A percentile compares a stretch with the other conserved stretches of the same genome.
Evolutionary conservation across 148 eudicot genomes (phyloP).

Genomic region (Mesembryanthemum crystallinum): DNA sequence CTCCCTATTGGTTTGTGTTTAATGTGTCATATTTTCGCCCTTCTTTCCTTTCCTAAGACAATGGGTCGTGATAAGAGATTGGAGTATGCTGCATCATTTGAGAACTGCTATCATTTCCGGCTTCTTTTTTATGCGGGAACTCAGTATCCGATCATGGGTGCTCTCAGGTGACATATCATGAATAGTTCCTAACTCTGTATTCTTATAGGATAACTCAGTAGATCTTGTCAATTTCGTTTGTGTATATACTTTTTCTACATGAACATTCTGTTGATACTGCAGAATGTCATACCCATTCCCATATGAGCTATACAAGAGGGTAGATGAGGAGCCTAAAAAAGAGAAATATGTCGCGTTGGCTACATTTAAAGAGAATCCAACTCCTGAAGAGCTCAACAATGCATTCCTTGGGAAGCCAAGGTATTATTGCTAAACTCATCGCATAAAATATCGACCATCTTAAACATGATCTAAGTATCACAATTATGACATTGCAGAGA

Average conservation of each 20-base stretch:
- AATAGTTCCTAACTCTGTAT: not conserved
- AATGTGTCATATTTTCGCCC: not conserved
- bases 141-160: constrained; percentile 97
- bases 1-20: constrained; percentile 8
- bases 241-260: too few species aligned
- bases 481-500: constrained; percentile 40
- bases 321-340: constrained; percentile 63
- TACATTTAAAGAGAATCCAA: constrained; percentile 61
- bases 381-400: constrained; percentile 63
- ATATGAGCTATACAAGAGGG: constrained; percentile 85
- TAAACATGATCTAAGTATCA: constrained; percentile 1
- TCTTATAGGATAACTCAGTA: too few species aligned
- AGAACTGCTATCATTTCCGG: constrained; percentile 76
- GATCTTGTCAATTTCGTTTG: too few species aligned
- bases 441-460: not conserved
- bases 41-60: constrained; percentile 47
- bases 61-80: constrained; percentile 96
- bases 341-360: constrained; percentile 71
- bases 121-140: constrained; percentile 93
- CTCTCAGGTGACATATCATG: constrained; percentile 61
- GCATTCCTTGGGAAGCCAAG: constrained; percentile 71
- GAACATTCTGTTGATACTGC: constrained; percentile 19
- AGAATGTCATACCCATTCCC: constrained; percentile 78
- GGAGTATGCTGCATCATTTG: constrained; percentile 94
- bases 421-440: constrained; percentile 24